Evolutionary conservation across 208 protist genomes (phyloP).

Genomic region (Leishmania gerbilli): DNA sequence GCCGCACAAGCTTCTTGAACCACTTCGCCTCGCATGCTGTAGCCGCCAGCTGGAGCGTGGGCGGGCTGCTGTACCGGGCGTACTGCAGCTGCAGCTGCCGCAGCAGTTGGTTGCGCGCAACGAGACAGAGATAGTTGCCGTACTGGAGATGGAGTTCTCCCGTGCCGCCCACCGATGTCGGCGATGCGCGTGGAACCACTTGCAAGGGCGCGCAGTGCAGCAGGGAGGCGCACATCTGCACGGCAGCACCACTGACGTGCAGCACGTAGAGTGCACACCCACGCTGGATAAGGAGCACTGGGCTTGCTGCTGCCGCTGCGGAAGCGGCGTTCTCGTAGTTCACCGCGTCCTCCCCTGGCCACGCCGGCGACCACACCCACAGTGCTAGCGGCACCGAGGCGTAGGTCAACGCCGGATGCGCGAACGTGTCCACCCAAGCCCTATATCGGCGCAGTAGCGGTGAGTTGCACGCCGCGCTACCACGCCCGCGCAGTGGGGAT

Average conservation of each 20-base stretch:
- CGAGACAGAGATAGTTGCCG: conserved; percentile 23
- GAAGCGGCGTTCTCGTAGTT: not conserved
- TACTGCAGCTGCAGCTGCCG: conserved; percentile 30
- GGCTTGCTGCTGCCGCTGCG: conserved; percentile 15
- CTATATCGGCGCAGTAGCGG: conserved; percentile 25
- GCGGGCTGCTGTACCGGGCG: conserved; percentile 11
- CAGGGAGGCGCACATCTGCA: conserved; percentile 38
- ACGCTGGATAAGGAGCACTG: conserved; percentile 42
- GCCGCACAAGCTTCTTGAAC: conserved; percentile 32
- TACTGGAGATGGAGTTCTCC: conserved; percentile 18
- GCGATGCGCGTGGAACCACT: not conserved
- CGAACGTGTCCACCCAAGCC: conserved; percentile 26
- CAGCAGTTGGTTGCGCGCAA: conserved; percentile 13
- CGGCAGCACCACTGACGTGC: conserved; percentile 38
- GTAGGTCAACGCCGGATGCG: conserved; percentile 16
- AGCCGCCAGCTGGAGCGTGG: conserved; percentile 6
- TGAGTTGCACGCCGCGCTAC: conserved; percentile 3
- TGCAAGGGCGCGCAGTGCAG: conserved; percentile 25
- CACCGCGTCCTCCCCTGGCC: conserved; percentile 7
- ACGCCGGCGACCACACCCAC: conserved; percentile 34
- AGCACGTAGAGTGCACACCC: conserved; percentile 31
- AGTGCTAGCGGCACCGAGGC: conserved; percentile 28
- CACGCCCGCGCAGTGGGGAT: conserved; percentile 4
- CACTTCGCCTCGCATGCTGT: conserved; percentile 20
- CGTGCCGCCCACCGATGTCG: not conserved